Evolutionary conservation across 495 filamentous ascomycete species (phyloP).

Genomic region (Xylaria sp.): DNA sequence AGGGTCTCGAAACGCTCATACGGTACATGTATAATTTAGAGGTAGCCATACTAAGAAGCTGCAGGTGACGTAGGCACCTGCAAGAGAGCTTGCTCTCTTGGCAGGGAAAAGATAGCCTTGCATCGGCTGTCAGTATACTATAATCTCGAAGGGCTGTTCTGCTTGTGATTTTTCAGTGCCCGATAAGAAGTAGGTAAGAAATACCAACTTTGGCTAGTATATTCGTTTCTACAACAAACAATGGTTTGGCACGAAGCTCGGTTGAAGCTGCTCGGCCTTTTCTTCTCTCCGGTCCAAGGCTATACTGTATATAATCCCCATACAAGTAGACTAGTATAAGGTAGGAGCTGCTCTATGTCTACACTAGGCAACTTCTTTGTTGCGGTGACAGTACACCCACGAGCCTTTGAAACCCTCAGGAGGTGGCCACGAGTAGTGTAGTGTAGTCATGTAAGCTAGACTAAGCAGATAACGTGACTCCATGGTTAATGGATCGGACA

Average conservation of each 20-base stretch:
- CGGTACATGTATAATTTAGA: neutral
- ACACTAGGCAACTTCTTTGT: neutral
- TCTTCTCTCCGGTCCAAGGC: neutral
- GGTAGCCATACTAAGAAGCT: neutral
- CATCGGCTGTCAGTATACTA: neutral
- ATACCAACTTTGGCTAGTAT: too few relatives aligned
- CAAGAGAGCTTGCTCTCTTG: neutral
- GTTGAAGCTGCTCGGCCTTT: constrained; percentile 8
- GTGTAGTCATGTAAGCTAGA: neutral
- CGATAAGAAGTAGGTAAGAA: neutral
- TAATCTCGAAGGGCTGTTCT: neutral
- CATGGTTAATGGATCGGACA: neutral
- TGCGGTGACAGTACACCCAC: neutral
- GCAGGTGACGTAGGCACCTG: neutral
- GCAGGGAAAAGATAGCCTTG: neutral
- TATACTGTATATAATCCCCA: too few relatives aligned
- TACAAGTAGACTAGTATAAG: too few relatives aligned
- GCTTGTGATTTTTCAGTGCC: neutral
- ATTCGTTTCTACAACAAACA: neutral
- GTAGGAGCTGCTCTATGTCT: neutral
- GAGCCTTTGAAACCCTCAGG: neutral
- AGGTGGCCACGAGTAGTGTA: neutral
- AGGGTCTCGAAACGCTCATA: constrained; percentile 3
- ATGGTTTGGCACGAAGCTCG: neutral
- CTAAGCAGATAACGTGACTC: constrained; percentile 7